phyloP scores from a whole-genome alignment of 2,329 filamentous ascomycete genomes.

The Sporothrix brunneoviolacea region DNA sequence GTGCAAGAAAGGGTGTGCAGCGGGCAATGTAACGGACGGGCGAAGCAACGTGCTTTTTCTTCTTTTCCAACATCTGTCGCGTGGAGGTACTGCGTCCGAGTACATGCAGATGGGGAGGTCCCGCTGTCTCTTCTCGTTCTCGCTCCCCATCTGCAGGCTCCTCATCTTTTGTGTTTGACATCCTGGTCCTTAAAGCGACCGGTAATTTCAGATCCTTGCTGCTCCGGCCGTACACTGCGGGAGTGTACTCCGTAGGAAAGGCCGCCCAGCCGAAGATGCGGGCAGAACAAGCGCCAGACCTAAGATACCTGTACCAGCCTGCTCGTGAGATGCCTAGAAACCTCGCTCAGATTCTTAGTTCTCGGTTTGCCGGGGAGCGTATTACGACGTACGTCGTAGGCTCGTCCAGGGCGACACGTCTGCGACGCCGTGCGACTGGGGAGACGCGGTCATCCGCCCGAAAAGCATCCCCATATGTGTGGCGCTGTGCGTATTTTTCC shows the following conservation, averaged over 20 bases:
- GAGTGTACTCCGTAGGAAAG: background rate
- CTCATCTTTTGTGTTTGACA: conserved; percentile 5
- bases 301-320: too few relatives aligned
- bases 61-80: too few relatives aligned
- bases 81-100: too few relatives aligned
- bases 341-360: too few relatives aligned
- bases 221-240: background rate
- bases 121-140: background rate
- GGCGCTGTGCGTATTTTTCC: conserved; percentile 3
- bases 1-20: background rate
- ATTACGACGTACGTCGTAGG: too few relatives aligned
- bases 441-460: background rate
- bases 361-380: too few relatives aligned
- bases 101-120: too few relatives aligned
- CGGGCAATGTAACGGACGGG: background rate
- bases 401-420: too few relatives aligned
- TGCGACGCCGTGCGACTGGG: background rate
- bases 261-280: background rate
- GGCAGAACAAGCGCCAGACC: too few relatives aligned
- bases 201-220: conserved; percentile 9
- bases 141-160: background rate
- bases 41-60: background rate
- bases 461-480: background rate
- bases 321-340: too few relatives aligned
- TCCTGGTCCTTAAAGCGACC: background rate